Base-by-base conservation (phyloP, 306 rosid genomes). In the Citrullus colocynthis region DNA sequence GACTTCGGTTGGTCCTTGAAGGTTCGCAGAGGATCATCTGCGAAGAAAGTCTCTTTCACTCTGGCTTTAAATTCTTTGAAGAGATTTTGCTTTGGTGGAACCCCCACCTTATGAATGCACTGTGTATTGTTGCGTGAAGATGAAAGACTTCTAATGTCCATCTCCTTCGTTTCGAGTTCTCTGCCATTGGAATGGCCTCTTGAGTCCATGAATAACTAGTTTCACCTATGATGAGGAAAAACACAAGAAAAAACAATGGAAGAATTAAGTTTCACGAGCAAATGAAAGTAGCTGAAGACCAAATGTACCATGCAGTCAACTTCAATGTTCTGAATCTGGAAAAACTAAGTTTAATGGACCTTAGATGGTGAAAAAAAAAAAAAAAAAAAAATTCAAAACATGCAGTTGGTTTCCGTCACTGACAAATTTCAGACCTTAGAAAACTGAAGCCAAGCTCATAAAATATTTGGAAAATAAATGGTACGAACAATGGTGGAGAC, bases 11-110 rank as follows among this genome's bases (percentile, higher is more conserved):
- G 97, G 80, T 95, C 97, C 84, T 92, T 95, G 89, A 95, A 90
- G 54, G 88, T 62, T 76, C 97, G 81, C 34, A 95, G 86, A 80
- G 99, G 97, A 80, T 95, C 99, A 80, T 92, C 97, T 0, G 97
- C 64, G 76, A 95, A 95, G 64, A 95, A 87, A 24, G 97, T 92
- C 82, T 95, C 97, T 83, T 92, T 95, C 24, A 92, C 34, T 6
- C 85, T 84, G 62, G 70, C 51, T 76, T 74, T 85, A 85, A 95
- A 89, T 82, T 95, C 99, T 82, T 87, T 86, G 85, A 88, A 89
- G 76, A 89, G 84, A 75, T 89, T 90, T 83, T 92, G 90, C 83
- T 84, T 90, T 0, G 92, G 97, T 20, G 99, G 97, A 85, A 90
- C 76, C 67, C 91, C 90, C 34, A 92, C 99, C 81, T 85, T 92